Evolutionary conservation across 2,329 filamentous ascomycete genomes (phyloP).

Genomic region (Cadophora malorum): DNA sequence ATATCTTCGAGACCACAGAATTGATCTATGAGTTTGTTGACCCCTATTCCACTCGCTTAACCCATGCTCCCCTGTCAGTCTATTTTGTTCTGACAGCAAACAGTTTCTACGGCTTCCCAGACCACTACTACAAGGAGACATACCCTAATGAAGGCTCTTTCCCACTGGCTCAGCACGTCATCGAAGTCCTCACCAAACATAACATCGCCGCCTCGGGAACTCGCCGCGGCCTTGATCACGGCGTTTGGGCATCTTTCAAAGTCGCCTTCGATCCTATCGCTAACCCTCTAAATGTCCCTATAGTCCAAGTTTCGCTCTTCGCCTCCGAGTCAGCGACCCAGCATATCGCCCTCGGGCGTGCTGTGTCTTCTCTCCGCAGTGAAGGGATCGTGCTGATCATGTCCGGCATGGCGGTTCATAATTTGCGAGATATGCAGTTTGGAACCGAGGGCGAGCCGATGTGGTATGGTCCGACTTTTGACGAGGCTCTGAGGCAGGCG

Average conservation of each 20-base stretch:
- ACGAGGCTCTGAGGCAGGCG: conserved; percentile 64
- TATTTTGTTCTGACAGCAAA: background rate
- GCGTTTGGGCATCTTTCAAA: conserved; percentile 74
- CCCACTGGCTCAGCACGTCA: conserved; percentile 63
- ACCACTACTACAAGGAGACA: conserved; percentile 70
- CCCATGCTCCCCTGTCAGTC: background rate
- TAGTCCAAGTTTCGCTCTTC: conserved; percentile 77
- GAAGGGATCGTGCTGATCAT: conserved; percentile 72
- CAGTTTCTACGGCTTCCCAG: conserved; percentile 74
- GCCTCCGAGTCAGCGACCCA: conserved; percentile 66
- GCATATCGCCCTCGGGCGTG: conserved; percentile 71
- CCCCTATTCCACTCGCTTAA: conserved; percentile 12
- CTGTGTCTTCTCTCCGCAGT: conserved; percentile 68
- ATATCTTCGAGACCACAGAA: conserved; percentile 67
- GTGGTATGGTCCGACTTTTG: conserved; percentile 66
- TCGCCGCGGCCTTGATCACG: conserved; percentile 73
- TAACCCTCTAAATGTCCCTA: conserved; percentile 68
- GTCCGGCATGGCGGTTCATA: conserved; percentile 78
- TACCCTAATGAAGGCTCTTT: conserved; percentile 70
- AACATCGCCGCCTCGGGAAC: conserved; percentile 66
- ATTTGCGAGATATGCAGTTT: conserved; percentile 62
- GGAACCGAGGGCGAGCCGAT: conserved; percentile 52
- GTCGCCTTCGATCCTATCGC: conserved; percentile 61
- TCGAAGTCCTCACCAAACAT: conserved; percentile 58
- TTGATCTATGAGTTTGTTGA: conserved; percentile 71